These are phyloP conservation scores for Solanum lignicaule DNA, from an alignment of 257 asterid species.

Conservation along the genomic window DNA sequence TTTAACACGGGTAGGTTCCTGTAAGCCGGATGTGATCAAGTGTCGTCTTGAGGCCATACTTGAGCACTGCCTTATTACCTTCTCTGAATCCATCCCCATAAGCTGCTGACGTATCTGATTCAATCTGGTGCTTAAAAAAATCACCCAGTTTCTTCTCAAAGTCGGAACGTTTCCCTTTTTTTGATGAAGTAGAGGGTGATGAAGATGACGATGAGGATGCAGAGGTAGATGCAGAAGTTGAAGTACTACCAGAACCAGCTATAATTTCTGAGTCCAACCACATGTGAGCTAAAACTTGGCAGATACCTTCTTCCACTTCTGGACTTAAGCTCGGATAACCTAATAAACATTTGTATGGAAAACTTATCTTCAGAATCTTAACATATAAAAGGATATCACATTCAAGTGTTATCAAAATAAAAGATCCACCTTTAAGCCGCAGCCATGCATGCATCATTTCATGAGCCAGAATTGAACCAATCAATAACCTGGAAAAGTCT, in stretches of 20 bases:
- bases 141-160: constrained; percentile 83
- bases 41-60: constrained; percentile 67
- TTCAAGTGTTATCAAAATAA: not conserved
- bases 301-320: constrained; percentile 89
- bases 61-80: constrained; percentile 66
- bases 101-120: constrained; percentile 62
- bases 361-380: not conserved
- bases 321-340: constrained; percentile 69
- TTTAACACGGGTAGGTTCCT: constrained; percentile 56
- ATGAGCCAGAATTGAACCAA: constrained; percentile 94
- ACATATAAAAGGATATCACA: not conserved
- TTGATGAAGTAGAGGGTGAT: constrained; percentile 56
- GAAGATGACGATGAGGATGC: constrained; percentile 39
- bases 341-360: constrained; percentile 1
- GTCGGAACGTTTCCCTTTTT: constrained; percentile 76
- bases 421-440: constrained; percentile 64
- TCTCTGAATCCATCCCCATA: constrained; percentile 95
- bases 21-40: constrained; percentile 81
- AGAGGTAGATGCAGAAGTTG: constrained; percentile 46
- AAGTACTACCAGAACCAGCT: constrained; percentile 48
- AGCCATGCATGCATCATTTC: constrained; percentile 99
- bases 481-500: constrained; percentile 45
- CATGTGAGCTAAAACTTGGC: constrained; percentile 96
- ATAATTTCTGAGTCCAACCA: constrained; percentile 86
- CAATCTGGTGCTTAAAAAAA: constrained; percentile 81